Base-by-base conservation (phyloP, 352 stramenopile genomes). In the Phytophthora agathidicida region DNA sequence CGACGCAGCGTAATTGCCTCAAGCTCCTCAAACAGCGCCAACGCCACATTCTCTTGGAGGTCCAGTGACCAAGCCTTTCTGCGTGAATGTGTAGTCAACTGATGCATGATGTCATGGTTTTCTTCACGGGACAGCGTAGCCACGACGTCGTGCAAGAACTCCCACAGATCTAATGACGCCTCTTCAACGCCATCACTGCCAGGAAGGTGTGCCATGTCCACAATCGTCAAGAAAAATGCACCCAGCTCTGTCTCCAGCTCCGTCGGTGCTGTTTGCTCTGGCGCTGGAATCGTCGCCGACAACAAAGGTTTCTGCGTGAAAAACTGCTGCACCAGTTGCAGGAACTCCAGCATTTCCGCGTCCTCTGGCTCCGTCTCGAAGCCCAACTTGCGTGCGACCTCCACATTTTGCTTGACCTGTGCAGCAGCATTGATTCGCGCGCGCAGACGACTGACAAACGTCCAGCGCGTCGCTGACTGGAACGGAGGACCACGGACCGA, bases 341-440 rank as follows among this genome's bases (percentile, higher is more conserved):
- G 75, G 51, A 86, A 84, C 47, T 89, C 84, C 41, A 94, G 68
- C 26, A 71, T 73, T 48, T 94, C 80, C 8, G 73, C 77, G 47
- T 89, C 78, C 19, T 92, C 78, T 0, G 81, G 84, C 41, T 94
- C 84, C 24, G 82, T 75, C 47, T 93, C 83, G n/a, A 93, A 83
- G 7, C 84, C 84, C 11, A 94, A 65, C 33, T 83, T 77, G 23
- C 55, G 68, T 7, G 80, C 57, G 10, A 88, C 67, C 3, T 89
- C 71, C 2, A 90, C 75, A 43, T 83, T 87, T 20, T 81, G 70
- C 24, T 89, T 84, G 9, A 75, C 73, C 17, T 79, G 73, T 8
- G 71, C 77, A 23, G 79, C 65, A 37, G 71, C 47, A 52, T 92
- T 94, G 42, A 94, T 86, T 19, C 75, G 71, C 6, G 78, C 62